Evolutionary conservation across 768 basidiomycete species (phyloP), one percentile per base, ranked within the genome.

Genomic region (Auriscalpium microsporum): DNA sequence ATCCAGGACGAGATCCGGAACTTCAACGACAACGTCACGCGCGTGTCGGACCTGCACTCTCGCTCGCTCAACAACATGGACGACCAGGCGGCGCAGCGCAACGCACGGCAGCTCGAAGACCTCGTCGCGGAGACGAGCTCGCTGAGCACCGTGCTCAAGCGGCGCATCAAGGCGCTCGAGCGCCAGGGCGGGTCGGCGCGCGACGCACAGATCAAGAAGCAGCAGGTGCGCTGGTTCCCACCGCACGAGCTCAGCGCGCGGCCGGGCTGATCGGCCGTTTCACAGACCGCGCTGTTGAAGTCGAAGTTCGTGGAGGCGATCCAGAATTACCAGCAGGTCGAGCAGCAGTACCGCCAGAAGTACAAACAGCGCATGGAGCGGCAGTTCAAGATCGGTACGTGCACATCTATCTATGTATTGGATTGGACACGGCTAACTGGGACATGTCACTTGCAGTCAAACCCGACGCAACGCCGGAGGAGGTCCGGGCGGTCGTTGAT

Each of bases 401-500:
- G 4, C 34, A 8, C 16, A n/a, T 19, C 16, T 35, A 40, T 34
- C 36, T 40, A n/a, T n/a, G n/a, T n/a, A n/a, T 10, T 1, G 19
- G 44, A 23, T 45, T 11, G 40, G 33, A 19, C 36, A 50, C 38
- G 38, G 19, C 14, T 57, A 19, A 42, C 38, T 49, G 36, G 28
- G 28, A 38, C 21, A 47, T 10, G 33, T 13, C 14, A 46, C 5
- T 28, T 37, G 49, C 56, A 90, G 91, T 92, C 47, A 94, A 94
- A 69, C 90, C 90, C 2, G 82, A 91, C 62, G 93, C 93, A 17
- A 83, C 90, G 33, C 79, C 80, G 10, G 85, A 91, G 56, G 91
- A 95, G 65, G 74, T 95, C 37, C 73, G 79, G 56, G 73, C 81
- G 28, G 81, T 83, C 37, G 83, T 87, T 2, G 76, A 87, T 50